Evolutionary conservation across 352 stramenopile species (phyloP).

Genomic region (Globisporangium nunn): DNA sequence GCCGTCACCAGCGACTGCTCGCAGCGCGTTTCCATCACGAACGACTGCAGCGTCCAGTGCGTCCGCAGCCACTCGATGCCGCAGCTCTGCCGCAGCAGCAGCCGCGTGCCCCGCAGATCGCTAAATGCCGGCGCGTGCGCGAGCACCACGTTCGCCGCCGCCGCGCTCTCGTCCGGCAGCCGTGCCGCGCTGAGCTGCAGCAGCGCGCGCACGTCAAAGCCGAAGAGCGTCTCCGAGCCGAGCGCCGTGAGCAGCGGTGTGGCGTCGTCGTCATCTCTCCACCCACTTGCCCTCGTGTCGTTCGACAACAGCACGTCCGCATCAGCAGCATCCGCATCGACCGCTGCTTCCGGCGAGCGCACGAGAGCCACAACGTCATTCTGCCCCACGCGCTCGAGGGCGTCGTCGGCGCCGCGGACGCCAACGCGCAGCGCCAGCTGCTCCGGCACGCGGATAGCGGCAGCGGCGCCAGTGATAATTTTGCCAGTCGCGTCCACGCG

Average conservation of each 20-base stretch:
- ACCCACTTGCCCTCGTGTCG: neutral
- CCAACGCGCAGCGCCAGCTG: conserved; percentile 10
- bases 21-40: neutral
- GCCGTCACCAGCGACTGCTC: neutral
- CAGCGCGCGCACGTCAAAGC: conserved; percentile 16
- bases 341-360: neutral
- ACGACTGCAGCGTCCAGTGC: conserved; percentile 10
- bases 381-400: conserved; percentile 6
- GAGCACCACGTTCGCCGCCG: conserved; percentile 16
- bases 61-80: neutral
- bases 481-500: neutral
- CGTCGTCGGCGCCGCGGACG: conserved; percentile 12
- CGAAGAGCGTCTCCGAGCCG: conserved; percentile 7
- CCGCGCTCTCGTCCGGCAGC: conserved; percentile 1
- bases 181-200: neutral
- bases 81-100: conserved; percentile 16
- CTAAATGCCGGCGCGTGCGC: conserved; percentile 15
- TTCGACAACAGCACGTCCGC: neutral
- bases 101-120: conserved; percentile 15
- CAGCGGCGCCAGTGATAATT: neutral
- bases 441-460: conserved; percentile 4
- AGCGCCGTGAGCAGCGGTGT: neutral
- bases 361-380: conserved; percentile 11
- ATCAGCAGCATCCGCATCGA: neutral
- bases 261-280: neutral